Percentiles rank a stretch among this genome's conserved stretches.
Conservation (phyloP, 768 basidiomycete genomes). For the Mycena capillaripes region DNA sequence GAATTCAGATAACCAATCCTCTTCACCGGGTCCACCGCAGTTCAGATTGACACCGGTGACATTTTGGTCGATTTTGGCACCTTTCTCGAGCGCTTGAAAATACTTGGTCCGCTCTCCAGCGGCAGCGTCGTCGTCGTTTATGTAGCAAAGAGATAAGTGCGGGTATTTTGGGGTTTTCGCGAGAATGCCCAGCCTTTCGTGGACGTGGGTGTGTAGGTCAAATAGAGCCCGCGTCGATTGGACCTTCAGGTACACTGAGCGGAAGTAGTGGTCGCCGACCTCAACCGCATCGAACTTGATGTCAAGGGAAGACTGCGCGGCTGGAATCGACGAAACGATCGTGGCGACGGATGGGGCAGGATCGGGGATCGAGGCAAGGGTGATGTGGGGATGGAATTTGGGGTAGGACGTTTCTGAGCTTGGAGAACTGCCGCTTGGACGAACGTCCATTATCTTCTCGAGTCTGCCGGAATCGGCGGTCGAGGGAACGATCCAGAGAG, state of each 20-base stretch:
- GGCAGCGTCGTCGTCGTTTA: slow-evolving; percentile 73
- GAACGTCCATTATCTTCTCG: slow-evolving; percentile 59
- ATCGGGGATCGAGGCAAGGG: slow-evolving; percentile 64
- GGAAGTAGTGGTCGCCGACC: slow-evolving; percentile 75
- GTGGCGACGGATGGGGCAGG: slow-evolving; percentile 44
- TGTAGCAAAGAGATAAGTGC: slow-evolving; percentile 83
- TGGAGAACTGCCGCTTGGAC: slow-evolving; percentile 37
- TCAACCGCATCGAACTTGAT: slow-evolving; percentile 68
- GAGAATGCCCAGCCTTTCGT: slow-evolving; percentile 52
- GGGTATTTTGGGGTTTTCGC: slow-evolving; percentile 72
- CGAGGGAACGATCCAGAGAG: slow-evolving; percentile 81
- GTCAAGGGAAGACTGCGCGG: slow-evolving; percentile 49
- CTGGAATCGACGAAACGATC: slow-evolving; percentile 58
- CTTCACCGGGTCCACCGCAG: slow-evolving; percentile 43
- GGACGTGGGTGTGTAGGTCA: slow-evolving; percentile 63
- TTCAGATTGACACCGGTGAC: slow-evolving; percentile 47
- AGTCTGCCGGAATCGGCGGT: slow-evolving; percentile 59
- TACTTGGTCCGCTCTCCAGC: slow-evolving; percentile 64
- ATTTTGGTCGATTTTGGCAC: slow-evolving; percentile 47
- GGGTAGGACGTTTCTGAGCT: slow-evolving; percentile 65
- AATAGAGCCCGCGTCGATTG: slow-evolving; percentile 59
- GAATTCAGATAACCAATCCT: slow-evolving; percentile 58
- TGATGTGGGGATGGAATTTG: slow-evolving; percentile 77
- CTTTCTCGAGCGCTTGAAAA: slow-evolving; percentile 56
- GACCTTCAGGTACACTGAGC: slow-evolving; percentile 75